Base-by-base conservation (phyloP, 2,329 filamentous ascomycete genomes). In the Aspergillus pseudoglaucus region DNA sequence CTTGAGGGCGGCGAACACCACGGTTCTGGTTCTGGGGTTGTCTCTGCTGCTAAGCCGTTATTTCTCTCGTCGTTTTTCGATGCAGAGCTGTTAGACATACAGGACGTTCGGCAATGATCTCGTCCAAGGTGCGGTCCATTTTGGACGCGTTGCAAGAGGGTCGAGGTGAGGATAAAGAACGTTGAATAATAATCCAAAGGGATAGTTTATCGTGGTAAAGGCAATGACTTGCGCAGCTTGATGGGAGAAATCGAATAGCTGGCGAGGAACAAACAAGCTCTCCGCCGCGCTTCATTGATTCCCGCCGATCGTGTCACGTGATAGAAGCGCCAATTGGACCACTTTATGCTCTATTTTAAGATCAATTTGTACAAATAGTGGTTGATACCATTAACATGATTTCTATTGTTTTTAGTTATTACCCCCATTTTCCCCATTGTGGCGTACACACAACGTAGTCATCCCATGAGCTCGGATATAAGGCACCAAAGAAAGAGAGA, bases 51-150 rank as follows among this genome's bases (percentile, higher is more conserved):
- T 60, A 27, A 2, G 23, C 39, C 44, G 52, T 64, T 40, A 63
- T 53, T 44, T 43, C 22, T 47, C 17, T 55, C 47, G 7, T 35
- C 6, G 39, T 15, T 43, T 6, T 38, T 17, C 25, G 14, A n/a
- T 6, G 43, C 42, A 22, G n/a, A 33, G 35, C 30, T n/a, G 38
- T 39, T 20, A 23, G 15, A 44, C 60, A 60, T 74, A 82, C 80
- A 60, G 80, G 77, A 55, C 78, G 77, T 59, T 82, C 80, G 53
- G 74, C 73, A 53, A 83, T 82, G 60, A 83, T 81, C 58, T 84
- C 81, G 67, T 84, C 81, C 49, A 84, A 71, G 59, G 77, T 79
- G 61, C 80, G 77, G 69, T 84, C 81, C 81, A 84, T 84, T 30
- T 53, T 68, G 52, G 47, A 47, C 52, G 45, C 32, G 42, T 33